These are phyloP conservation scores for Malassezia restricta DNA, from an alignment of 1,284 basidiomycete genomes.

Conservation along the genomic window DNA sequence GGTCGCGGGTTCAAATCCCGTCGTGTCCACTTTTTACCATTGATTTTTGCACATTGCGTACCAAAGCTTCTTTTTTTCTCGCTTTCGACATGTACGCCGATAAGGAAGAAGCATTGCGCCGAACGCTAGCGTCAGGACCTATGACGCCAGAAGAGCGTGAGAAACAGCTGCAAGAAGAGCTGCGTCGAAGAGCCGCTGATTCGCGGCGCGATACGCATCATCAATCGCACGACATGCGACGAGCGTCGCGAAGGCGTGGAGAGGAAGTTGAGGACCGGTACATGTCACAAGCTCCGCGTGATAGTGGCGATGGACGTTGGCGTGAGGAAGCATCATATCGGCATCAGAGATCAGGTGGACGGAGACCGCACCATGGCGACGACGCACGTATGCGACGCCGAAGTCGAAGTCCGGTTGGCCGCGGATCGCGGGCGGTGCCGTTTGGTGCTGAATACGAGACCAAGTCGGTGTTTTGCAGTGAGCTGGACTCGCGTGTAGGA, in stretches of 20 bases:
- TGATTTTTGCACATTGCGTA: neutral
- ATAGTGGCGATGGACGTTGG: neutral
- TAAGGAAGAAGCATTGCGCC: constrained; percentile 27
- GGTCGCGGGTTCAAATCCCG: constrained; percentile 22
- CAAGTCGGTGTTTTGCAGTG: constrained; percentile 94
- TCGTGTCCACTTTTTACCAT: constrained; percentile 17
- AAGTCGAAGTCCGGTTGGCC: constrained; percentile 7
- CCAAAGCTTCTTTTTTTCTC: neutral
- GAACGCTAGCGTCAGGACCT: neutral
- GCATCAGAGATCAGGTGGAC: neutral
- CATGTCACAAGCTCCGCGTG: neutral
- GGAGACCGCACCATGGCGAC: neutral
- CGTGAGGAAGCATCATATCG: neutral
- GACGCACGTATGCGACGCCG: neutral
- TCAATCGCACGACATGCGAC: neutral
- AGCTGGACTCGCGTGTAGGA: constrained; percentile 85
- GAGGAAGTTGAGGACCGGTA: constrained; percentile 17
- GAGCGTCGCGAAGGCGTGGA: constrained; percentile 3
- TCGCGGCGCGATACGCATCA: constrained; percentile 13
- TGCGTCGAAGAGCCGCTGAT: constrained; percentile 29
- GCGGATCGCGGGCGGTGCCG: neutral
- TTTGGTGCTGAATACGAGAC: constrained; percentile 55
- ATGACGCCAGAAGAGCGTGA: constrained; percentile 22
- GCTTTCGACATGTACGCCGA: constrained; percentile 31
- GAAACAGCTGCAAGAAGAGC: constrained; percentile 36